phyloP scores from a whole-genome alignment of 2,329 filamentous ascomycete species.

The Pestalotiopsis sp. region DNA sequence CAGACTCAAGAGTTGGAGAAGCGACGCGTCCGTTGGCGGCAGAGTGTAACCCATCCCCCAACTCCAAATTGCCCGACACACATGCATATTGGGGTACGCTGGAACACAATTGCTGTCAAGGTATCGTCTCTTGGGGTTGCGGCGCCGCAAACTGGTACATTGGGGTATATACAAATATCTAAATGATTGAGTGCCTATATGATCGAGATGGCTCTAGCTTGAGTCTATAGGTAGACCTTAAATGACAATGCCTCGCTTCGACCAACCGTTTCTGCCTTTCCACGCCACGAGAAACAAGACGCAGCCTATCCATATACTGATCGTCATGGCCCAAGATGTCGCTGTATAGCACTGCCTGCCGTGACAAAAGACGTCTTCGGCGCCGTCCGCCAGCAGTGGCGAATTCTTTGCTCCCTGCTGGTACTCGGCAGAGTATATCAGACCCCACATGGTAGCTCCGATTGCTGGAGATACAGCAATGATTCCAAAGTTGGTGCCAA shows the following conservation, averaged over 20 bases:
- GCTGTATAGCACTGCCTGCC: conserved; percentile 79
- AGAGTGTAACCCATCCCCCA: background rate
- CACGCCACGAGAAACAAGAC: conserved; percentile 76
- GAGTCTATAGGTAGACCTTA: conserved; percentile 21
- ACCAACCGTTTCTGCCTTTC: conserved; percentile 79
- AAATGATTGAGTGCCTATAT: background rate
- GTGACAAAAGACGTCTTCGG: conserved; percentile 68
- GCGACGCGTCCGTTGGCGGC: background rate
- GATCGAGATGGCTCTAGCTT: background rate
- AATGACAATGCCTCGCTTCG: conserved; percentile 71
- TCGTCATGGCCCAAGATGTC: conserved; percentile 85
- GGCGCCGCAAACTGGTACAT: background rate
- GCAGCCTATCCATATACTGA: conserved; percentile 78
- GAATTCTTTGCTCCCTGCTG: conserved; percentile 62
- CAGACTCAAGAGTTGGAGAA: background rate
- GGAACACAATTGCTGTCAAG: background rate
- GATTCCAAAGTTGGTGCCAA: conserved; percentile 97
- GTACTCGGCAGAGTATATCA: conserved; percentile 84
- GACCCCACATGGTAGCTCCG: conserved; percentile 86
- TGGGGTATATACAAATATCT: background rate
- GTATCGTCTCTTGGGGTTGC: background rate
- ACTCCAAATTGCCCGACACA: background rate
- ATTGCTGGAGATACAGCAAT: conserved; percentile 88
- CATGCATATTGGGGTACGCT: background rate
- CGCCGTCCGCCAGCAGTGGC: conserved; percentile 31